Evolutionary conservation across 176 grass and related monocot species (phyloP).

Genomic region (Bothriochloa decipiens): DNA sequence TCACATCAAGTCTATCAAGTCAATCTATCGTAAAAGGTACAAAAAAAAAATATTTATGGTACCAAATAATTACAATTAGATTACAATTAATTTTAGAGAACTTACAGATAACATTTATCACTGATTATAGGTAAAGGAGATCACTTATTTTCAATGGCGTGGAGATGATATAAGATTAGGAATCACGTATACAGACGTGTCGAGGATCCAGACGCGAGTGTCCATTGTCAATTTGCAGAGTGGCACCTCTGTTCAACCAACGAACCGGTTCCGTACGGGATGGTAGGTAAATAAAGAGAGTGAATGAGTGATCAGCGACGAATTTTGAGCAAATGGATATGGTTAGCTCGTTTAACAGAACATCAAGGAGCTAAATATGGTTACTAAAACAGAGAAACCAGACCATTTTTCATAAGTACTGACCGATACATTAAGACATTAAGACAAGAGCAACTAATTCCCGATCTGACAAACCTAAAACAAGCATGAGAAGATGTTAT

Average conservation of each 20-base stretch:
- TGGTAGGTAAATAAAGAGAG: not conserved
- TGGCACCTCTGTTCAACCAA: slow-evolving; percentile 7
- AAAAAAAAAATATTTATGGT: too few species aligned
- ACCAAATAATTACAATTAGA: too few species aligned
- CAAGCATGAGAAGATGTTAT: slow-evolving; percentile 55
- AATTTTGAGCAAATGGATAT: not conserved
- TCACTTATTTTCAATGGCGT: not conserved
- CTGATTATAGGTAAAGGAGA: not conserved
- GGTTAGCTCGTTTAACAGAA: not conserved
- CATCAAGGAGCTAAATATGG: not conserved
- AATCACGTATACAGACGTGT: not conserved
- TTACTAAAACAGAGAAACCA: slow-evolving; percentile 33
- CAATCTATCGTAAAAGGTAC: too few species aligned
- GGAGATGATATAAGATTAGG: not conserved
- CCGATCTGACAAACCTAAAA: slow-evolving; percentile 51
- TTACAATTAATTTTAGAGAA: too few species aligned
- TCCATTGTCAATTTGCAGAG: not conserved
- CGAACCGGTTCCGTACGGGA: not conserved
- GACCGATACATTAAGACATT: slow-evolving; percentile 59
- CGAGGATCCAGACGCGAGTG: not conserved
- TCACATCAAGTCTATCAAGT: too few species aligned
- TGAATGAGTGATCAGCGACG: not conserved
- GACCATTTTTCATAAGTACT: slow-evolving; percentile 44
- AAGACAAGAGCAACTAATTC: slow-evolving; percentile 49
- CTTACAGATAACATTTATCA: too few species aligned